phyloP scores from a whole-genome alignment of 2,329 filamentous ascomycete species.

The Colletotrichum orbiculare region DNA sequence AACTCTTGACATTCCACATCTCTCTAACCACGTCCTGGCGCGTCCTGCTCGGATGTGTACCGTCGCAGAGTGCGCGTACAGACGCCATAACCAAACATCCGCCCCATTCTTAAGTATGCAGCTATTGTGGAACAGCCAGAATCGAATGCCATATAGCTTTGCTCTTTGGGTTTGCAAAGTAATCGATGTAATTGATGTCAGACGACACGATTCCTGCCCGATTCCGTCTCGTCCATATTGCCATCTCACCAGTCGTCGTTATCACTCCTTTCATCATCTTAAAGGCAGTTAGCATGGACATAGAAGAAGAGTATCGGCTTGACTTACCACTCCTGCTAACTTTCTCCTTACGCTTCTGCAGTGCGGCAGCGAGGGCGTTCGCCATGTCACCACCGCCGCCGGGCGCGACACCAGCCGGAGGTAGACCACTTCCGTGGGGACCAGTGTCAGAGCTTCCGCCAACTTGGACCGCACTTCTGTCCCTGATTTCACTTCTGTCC shows the following conservation, averaged over 20 bases:
- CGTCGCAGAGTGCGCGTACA: background rate
- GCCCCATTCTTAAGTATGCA: conserved; percentile 11
- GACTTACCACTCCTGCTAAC: conserved; percentile 93
- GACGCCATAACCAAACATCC: background rate
- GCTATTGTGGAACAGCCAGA: conserved; percentile 13
- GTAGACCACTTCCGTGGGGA: conserved; percentile 61
- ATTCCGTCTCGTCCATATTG: background rate
- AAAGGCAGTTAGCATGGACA: conserved; percentile 14
- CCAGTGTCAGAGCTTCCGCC: conserved; percentile 56
- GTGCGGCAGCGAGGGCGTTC: conserved; percentile 81
- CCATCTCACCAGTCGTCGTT: conserved; percentile 75
- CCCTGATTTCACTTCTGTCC: conserved; percentile 74
- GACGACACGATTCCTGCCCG: background rate
- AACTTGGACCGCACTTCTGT: conserved; percentile 74
- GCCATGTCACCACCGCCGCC: conserved; percentile 76
- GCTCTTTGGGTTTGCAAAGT: background rate
- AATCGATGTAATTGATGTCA: background rate
- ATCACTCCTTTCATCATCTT: conserved; percentile 79
- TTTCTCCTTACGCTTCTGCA: conserved; percentile 90
- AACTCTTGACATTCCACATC: no score
- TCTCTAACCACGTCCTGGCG: no score
- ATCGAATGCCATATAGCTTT: conserved; percentile 14
- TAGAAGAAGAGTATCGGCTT: conserved; percentile 16
- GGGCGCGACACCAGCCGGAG: conserved; percentile 63
- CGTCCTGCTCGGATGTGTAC: no score